phyloP scores from a whole-genome alignment of 2,329 filamentous ascomycete genomes.

The Claviceps paspali region DNA sequence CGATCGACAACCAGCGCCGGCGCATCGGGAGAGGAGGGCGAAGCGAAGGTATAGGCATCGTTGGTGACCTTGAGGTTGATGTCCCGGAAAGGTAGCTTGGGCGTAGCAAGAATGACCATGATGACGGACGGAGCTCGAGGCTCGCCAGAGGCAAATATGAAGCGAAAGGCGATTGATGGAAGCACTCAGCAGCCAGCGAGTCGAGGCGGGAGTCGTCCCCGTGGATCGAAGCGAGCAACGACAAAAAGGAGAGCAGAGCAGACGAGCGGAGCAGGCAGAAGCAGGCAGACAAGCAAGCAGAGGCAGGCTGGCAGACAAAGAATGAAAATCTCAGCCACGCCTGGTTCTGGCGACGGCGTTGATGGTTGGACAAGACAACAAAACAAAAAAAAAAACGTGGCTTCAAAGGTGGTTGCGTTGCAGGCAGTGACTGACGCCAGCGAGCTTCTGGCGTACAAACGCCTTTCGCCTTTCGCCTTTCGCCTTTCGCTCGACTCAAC shows the following conservation, averaged over 20 bases:
- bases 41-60: conserved; percentile 91
- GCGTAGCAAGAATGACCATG: conserved; percentile 23
- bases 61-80: conserved; percentile 91
- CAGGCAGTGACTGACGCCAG: too few relatives aligned
- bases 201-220: neutral
- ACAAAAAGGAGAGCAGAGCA: too few relatives aligned
- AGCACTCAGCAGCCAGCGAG: neutral
- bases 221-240: too few relatives aligned
- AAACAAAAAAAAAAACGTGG: too few relatives aligned
- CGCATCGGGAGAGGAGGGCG: conserved; percentile 80
- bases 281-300: too few relatives aligned
- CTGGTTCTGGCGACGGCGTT: neutral
- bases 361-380: neutral
- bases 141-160: neutral
- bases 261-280: too few relatives aligned
- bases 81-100: conserved; percentile 65
- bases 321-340: neutral
- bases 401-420: too few relatives aligned
- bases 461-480: too few relatives aligned
- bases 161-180: neutral
- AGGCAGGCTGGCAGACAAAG: neutral
- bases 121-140: neutral
- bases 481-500: too few relatives aligned
- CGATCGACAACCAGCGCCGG: conserved; percentile 81
- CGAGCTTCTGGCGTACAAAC: too few relatives aligned